Percentiles rank a stretch among this genome's conserved stretches.
Evolutionary conservation across 2,329 filamentous ascomycete genomes (phyloP).

Genomic region (Diplodia corticola): DNA sequence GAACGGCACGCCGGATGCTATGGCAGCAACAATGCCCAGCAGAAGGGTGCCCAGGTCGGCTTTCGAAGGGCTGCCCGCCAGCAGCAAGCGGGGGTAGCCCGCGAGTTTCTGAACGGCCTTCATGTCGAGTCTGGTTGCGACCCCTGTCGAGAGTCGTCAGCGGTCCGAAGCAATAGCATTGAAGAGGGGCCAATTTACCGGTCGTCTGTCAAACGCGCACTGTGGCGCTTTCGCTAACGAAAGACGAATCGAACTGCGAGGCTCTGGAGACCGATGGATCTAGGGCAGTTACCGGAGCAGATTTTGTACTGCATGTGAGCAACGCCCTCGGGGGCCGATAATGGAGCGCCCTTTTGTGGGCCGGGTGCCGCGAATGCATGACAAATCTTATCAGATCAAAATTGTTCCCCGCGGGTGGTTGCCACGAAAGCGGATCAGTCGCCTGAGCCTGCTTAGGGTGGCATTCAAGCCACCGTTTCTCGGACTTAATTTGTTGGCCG

Average conservation of each 20-base stretch:
- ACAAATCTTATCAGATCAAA: conserved; percentile 13
- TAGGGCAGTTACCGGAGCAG: neutral
- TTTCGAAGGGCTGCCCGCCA: neutral
- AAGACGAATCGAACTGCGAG: neutral
- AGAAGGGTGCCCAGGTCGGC: conserved; percentile 11
- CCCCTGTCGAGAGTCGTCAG: neutral
- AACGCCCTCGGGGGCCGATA: neutral
- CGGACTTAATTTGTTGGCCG: neutral
- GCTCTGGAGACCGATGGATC: neutral
- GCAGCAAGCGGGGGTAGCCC: conserved; percentile 26
- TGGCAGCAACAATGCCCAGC: conserved; percentile 48
- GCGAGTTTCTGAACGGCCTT: conserved; percentile 32
- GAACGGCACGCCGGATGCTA: conserved; percentile 62
- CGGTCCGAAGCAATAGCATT: neutral
- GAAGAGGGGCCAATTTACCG: neutral
- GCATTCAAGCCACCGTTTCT: neutral
- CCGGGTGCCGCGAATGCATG: neutral
- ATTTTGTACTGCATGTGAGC: conserved; percentile 2
- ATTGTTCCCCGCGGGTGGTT: neutral
- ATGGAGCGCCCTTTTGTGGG: neutral
- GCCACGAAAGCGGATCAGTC: neutral
- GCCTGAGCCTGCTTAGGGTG: neutral
- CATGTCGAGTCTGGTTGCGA: neutral
- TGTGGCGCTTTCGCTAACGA: neutral
- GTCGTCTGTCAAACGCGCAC: neutral